Evolutionary conservation across 129 eudicot genomes (phyloP), one percentile per base, ranked within the genome.

Genomic region (Chrysanthemum seticuspe): DNA sequence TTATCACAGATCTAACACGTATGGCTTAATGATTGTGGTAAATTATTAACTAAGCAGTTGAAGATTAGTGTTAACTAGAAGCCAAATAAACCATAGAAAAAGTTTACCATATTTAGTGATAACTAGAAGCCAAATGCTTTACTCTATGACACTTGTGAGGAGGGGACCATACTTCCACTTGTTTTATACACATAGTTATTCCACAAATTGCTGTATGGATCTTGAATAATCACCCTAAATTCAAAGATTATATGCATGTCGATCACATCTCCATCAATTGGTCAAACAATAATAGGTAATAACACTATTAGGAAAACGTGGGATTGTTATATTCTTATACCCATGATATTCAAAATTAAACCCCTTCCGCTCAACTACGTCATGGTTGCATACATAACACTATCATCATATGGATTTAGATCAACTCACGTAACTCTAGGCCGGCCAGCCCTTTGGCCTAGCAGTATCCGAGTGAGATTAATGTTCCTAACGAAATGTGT

Each of bases 161-260:
- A 64, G 82, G 82, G 82, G 82, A 78, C 82, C 82, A 78, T 40
- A 6, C 52, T 71, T 62, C 82, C 82, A 78, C 82, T 78, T 78
- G 77, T 71, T 59, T 71, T 71, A 52, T 77, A 78, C 44, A 64
- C 50, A 71, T 55, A 71, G 65, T 77, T 54, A 71, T 78, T 78
- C 77, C 77, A 78, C 82, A 45, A 71, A 64, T 59, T 64, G 71
- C 62, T 64, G 77, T 64, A 52, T 65, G 45, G 57, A 64, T 78
- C 82, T 65, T 78, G 77, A 71, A 78, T 65, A 29, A 71, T 78
- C 68, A 31, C 66, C 53, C 13, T 25, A 36, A 77, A 64, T 78
- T 78, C 77, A 78, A 78, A 71, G 77, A 78, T 71, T 78, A 51
- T 64, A 45, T 13, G 3, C 16, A 78, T 45, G 73, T 78, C 31